phyloP scores from a whole-genome alignment of 495 filamentous ascomycete genomes.

The Terfezia boudieri region DNA sequence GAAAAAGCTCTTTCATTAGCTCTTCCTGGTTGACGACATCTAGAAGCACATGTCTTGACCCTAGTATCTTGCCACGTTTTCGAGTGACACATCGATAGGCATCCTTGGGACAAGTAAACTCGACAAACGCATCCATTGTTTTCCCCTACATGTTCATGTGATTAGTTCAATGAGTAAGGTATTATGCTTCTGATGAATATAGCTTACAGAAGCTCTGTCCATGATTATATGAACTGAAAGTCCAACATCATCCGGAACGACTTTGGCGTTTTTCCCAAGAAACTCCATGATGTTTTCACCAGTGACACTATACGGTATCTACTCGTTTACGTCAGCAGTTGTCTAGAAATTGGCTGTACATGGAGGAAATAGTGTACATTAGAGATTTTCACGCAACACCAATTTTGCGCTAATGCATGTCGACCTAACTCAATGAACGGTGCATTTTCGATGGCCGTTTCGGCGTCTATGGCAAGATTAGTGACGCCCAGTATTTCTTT shows the following conservation, averaged over 20 bases:
- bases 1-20: constrained; percentile 20
- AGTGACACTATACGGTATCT: constrained; percentile 20
- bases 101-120: constrained; percentile 18
- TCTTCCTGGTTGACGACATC: constrained; percentile 18
- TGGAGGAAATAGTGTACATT: constrained; percentile 5
- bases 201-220: constrained; percentile 18
- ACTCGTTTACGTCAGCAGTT: background rate
- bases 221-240: constrained; percentile 19
- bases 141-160: constrained; percentile 8
- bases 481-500: constrained; percentile 2
- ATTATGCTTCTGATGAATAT: background rate
- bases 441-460: constrained; percentile 19
- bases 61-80: constrained; percentile 15
- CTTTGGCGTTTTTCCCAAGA: constrained; percentile 18
- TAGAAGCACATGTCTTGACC: constrained; percentile 17
- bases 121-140: constrained; percentile 20
- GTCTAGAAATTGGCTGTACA: background rate
- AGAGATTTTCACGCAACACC: constrained; percentile 17
- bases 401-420: constrained; percentile 15
- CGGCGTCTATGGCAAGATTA: constrained; percentile 16
- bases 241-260: constrained; percentile 15
- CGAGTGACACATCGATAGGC: constrained; percentile 19
- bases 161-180: background rate
- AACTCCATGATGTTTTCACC: constrained; percentile 15
- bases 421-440: constrained; percentile 18